phyloP scores from a whole-genome alignment of 345 rosid genomes.

The Citrus sinensis region DVS_A1.0 CM039162.1:4529501-4530000 shows the following conservation, averaged over 20 bases:
- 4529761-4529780: constrained; percentile 41
- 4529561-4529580: too few species aligned
- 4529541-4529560: too few species aligned
- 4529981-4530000: constrained; percentile 37
- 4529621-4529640: constrained; percentile 29
- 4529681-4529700: constrained; percentile 36
- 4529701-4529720: constrained; percentile 30
- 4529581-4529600: too few species aligned
- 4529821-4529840: not conserved
- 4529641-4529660: constrained; percentile 21
- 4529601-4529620: not conserved
- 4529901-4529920: too few species aligned
- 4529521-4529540: too few species aligned
- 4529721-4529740: constrained; percentile 40
- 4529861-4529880: too few species aligned
- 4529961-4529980: constrained; percentile 44
- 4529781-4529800: constrained; percentile 50
- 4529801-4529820: constrained; percentile 39
- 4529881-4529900: too few species aligned
- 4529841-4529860: too few species aligned
- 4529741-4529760: constrained; percentile 53
- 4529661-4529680: constrained; percentile 37
- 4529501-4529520: too few species aligned
- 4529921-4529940: not conserved
- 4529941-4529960: constrained; percentile 46